phyloP scores from a whole-genome alignment of 768 basidiomycete genomes.

The Xerocomellus intermedius region DNA sequence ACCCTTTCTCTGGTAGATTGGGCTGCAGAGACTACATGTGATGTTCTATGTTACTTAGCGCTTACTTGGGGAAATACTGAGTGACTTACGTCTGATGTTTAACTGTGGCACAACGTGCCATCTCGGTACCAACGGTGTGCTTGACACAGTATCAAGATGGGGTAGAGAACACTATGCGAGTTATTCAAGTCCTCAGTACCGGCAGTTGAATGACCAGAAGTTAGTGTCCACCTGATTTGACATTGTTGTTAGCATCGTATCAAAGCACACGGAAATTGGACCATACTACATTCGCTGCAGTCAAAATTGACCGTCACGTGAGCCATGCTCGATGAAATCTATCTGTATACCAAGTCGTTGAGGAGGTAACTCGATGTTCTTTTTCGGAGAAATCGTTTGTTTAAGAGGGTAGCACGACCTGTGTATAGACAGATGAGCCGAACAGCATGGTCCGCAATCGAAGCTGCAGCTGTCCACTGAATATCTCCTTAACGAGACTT shows the following conservation, averaged over 20 bases:
- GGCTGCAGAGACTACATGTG: background rate
- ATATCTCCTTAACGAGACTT: no score
- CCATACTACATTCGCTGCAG: background rate
- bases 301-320: background rate
- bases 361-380: background rate
- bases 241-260: background rate
- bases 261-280: background rate
- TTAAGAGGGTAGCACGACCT: background rate
- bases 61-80: background rate
- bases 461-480: background rate
- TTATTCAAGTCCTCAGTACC: background rate
- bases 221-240: background rate
- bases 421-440: no score
- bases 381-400: background rate
- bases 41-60: background rate
- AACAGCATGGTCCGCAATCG: background rate
- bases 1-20: background rate
- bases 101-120: background rate
- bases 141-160: background rate
- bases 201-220: background rate
- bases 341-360: background rate
- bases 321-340: background rate
- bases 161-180: no score
- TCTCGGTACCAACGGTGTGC: background rate
- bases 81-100: background rate